phyloP scores from a whole-genome alignment of 2,329 filamentous ascomycete genomes.

The Cladosporium sp. region DNA sequence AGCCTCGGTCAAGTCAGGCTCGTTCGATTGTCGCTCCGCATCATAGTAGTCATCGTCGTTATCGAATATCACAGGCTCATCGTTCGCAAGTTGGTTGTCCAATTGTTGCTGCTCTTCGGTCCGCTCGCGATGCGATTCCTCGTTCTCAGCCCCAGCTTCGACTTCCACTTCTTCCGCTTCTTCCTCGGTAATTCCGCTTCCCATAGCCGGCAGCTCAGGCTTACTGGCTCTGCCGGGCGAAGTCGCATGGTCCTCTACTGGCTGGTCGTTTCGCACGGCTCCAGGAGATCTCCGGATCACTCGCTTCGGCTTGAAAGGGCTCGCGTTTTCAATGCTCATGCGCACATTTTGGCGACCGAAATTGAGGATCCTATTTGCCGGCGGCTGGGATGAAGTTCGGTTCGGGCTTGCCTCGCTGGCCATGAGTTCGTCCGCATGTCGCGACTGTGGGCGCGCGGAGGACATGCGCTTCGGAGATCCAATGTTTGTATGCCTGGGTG shows the following conservation, averaged over 20 bases:
- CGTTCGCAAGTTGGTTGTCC: slow-evolving; percentile 7
- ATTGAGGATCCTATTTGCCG: slow-evolving; percentile 28
- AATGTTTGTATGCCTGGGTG: slow-evolving; percentile 58
- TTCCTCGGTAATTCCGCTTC: slow-evolving; percentile 1
- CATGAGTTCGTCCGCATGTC: slow-evolving; percentile 26
- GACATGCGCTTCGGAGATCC: slow-evolving; percentile 58
- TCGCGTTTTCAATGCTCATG: slow-evolving; percentile 26
- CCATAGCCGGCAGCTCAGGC: slow-evolving; percentile 5
- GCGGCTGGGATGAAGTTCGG: slow-evolving; percentile 16
- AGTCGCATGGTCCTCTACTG: not conserved
- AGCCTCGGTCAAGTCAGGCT: slow-evolving; percentile 2
- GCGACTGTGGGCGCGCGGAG: slow-evolving; percentile 48
- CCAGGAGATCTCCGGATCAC: slow-evolving; percentile 23
- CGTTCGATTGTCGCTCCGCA: not conserved
- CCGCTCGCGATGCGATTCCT: not conserved
- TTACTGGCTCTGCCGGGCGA: slow-evolving; percentile 8
- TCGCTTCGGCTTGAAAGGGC: slow-evolving; percentile 28
- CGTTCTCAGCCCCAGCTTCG: not conserved
- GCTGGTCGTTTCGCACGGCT: slow-evolving; percentile 14
- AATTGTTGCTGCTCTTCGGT: not conserved
- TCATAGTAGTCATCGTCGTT: slow-evolving; percentile 12
- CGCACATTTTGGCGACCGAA: slow-evolving; percentile 24
- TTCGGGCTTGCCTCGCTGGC: slow-evolving; percentile 9
- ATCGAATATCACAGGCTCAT: slow-evolving; percentile 13
- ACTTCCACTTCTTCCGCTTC: slow-evolving; percentile 9